Percentiles rank a stretch among this genome's conserved stretches.
These are phyloP conservation scores for Backusella parvicylindrica DNA, from an alignment of 192 early-diverging fungal species.

Conservation along the genomic window DNA sequence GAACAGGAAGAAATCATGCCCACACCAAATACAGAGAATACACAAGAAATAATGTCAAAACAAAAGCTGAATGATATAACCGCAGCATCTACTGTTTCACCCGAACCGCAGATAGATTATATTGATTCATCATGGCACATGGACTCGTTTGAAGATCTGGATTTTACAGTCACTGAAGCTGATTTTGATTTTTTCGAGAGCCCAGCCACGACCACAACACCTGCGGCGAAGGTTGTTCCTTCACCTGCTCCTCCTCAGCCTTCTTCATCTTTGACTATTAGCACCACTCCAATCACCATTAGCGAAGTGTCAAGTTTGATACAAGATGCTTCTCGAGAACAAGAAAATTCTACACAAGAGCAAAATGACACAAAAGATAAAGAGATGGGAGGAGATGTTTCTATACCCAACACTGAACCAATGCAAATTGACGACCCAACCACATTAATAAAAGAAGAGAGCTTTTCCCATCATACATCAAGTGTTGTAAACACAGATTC, in stretches of 20 bases:
- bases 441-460: not conserved
- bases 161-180: slow-evolving; percentile 30
- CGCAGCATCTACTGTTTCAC: not conserved
- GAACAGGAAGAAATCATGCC: not conserved
- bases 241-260: not conserved
- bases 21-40: not conserved
- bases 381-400: not conserved
- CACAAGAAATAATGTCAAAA: not conserved
- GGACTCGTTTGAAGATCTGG: slow-evolving; percentile 15
- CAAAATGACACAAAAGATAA: not conserved
- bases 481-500: not conserved
- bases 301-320: not conserved
- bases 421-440: not conserved
- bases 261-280: not conserved
- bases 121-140: not conserved
- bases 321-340: not conserved
- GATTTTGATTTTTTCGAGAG: slow-evolving; percentile 34
- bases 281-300: not conserved
- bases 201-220: not conserved
- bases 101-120: not conserved
- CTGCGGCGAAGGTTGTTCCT: not conserved
- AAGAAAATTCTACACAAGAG: not conserved
- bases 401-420: not conserved
- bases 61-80: not conserved
- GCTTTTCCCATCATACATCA: not conserved